Percentiles rank a stretch among this genome's conserved stretches.
phyloP scores from a whole-genome alignment of 768 basidiomycete species.

The Rhizopogon vulgaris region DNA sequence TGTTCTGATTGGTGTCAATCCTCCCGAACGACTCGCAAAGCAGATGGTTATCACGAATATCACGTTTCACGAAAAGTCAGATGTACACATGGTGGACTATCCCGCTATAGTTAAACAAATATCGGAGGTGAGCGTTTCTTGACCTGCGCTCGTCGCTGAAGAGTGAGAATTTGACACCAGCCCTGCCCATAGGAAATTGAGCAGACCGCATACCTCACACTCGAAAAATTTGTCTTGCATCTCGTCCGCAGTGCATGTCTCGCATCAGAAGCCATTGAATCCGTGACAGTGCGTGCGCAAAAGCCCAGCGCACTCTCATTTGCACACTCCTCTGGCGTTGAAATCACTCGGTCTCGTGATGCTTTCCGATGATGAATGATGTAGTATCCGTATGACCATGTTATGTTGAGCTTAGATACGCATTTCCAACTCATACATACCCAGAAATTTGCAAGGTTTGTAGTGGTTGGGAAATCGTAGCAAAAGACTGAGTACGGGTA shows the following conservation, averaged over 20 bases:
- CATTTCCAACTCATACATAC: too few relatives aligned
- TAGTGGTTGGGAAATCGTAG: too few relatives aligned
- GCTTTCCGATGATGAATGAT: not conserved
- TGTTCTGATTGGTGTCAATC: slow-evolving; percentile 66
- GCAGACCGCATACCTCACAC: slow-evolving; percentile 46
- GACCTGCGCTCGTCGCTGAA: not conserved
- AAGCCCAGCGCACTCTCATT: slow-evolving; percentile 72
- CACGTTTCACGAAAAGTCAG: slow-evolving; percentile 30
- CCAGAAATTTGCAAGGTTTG: too few relatives aligned
- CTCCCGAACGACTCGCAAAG: slow-evolving; percentile 58
- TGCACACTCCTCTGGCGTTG: slow-evolving; percentile 56
- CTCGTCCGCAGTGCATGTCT: slow-evolving; percentile 36
- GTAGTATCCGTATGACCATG: too few relatives aligned
- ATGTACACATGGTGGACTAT: slow-evolving; percentile 30
- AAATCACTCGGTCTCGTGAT: slow-evolving; percentile 40
- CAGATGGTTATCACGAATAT: slow-evolving; percentile 59
- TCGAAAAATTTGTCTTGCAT: slow-evolving; percentile 52
- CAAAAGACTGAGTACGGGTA: not conserved
- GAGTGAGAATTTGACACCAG: not conserved
- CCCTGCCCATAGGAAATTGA: slow-evolving; percentile 37
- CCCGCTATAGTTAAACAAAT: slow-evolving; percentile 29
- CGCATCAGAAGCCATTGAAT: slow-evolving; percentile 24
- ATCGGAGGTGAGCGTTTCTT: slow-evolving; percentile 10
- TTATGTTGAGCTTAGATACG: too few relatives aligned
- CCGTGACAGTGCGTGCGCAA: slow-evolving; percentile 48